Base-by-base conservation (phyloP, 2,329 filamentous ascomycete genomes). In the Sclerotinia sclerotiorum region DNA sequence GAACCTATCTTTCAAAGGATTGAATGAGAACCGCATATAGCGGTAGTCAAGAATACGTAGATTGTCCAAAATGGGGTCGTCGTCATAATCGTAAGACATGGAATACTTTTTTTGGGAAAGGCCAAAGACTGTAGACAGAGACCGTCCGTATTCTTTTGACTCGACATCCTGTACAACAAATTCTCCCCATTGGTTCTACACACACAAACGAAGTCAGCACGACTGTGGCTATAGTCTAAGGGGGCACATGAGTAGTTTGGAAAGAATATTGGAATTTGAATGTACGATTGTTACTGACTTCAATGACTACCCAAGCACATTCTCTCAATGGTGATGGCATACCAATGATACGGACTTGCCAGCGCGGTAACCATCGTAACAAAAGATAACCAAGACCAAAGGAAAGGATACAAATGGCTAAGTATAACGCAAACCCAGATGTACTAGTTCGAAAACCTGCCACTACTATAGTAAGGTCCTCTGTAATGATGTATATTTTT, bases 181-280 rank as follows among this genome's bases (percentile, higher is more conserved):
- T 79, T 98, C 94, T 62, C 91, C 91, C 94, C 95, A 98, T 84
- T 98, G 93, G 76, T 99, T 97, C 85, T 90, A 39, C 6, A n/a
- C 21, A 44, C 39, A 39, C 8, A 46, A 77, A 68, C 69, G 68
- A 79, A 73, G 79, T 79, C 70, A 75, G 75, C 71, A 70, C 11
- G n/a, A 13, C 39, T 49, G 27, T 46, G 11, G 61, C 57, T 39
- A n/a, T 68, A 48, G 21, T 67, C 67, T 13, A 60, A 61, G 10
- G n/a, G 29, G 15, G 35, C 42, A 69, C 29, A 11, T 15, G 11
- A 54, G 29, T 56, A 21, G 65, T 27, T n/a, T 46, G 17, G 35
- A 57, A 54, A 65, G 19, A 17, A 24, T n/a, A 17, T 42, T 57
- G 62, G 27, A 65, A 55, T 44, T n/a, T 51, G 68, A 52, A 39